Evolutionary conservation across 164 flowering plant species (phyloP).

Genomic region (Euptelea pleiosperma): DNA sequence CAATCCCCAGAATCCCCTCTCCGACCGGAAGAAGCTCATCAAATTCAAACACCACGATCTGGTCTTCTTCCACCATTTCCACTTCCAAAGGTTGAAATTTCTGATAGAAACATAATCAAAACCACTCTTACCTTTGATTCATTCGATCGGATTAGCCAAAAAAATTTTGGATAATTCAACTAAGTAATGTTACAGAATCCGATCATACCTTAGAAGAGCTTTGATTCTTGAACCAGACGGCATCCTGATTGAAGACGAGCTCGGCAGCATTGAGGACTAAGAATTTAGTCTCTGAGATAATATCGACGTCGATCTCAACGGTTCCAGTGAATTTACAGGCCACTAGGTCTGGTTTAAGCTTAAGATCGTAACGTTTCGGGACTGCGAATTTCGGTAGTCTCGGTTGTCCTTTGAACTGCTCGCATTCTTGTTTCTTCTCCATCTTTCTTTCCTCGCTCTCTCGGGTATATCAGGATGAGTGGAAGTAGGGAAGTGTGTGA

Average conservation of each 20-base stretch:
- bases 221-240: conserved; percentile 25
- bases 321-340: conserved; percentile 56
- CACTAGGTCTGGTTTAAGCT: conserved; percentile 52
- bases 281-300: conserved; percentile 44
- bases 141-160: no score
- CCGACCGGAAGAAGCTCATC: conserved; percentile 32
- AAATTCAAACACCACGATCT: conserved; percentile 51
- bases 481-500: no score
- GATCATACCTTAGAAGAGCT: conserved; percentile 4
- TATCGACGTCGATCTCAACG: conserved; percentile 35
- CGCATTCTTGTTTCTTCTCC: conserved; percentile 4
- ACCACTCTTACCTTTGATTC: background rate
- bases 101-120: conserved; percentile 17
- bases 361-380: conserved; percentile 62
- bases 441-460: conserved; percentile 6
- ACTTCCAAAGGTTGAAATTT: conserved; percentile 30
- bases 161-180: no score
- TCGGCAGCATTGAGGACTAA: conserved; percentile 66
- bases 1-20: conserved; percentile 35
- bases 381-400: conserved; percentile 55
- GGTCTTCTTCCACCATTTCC: conserved; percentile 48
- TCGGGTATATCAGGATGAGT: no score
- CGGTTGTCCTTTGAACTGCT: conserved; percentile 55
- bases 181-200: background rate
- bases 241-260: conserved; percentile 27